These are phyloP conservation scores for Candida lessepsii DNA, from an alignment of 805 yeast genomes.

Conservation along the genomic window DNA sequence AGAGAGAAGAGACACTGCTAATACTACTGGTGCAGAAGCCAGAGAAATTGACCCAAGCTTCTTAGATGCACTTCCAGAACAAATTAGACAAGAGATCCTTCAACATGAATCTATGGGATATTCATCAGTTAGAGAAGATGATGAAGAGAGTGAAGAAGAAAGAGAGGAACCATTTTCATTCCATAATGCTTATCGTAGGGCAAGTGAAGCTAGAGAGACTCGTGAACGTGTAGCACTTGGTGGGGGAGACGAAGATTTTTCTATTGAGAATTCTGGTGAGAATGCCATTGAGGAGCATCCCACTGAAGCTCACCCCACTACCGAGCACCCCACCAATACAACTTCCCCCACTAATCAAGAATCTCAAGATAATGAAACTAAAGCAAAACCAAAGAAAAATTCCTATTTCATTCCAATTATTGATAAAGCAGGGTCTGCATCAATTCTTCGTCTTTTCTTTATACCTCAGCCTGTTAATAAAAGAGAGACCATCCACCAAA, in stretches of 20 bases:
- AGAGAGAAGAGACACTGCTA: constrained; percentile 64
- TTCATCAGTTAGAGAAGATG: constrained; percentile 20
- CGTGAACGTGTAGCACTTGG: too few relatives aligned
- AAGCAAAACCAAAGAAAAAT: constrained; percentile 13
- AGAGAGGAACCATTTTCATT: constrained; percentile 4
- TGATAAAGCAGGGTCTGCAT: constrained; percentile 73
- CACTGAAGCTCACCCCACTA: too few relatives aligned
- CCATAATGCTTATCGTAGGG: constrained; percentile 11
- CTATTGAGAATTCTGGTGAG: too few relatives aligned
- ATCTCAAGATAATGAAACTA: too few relatives aligned
- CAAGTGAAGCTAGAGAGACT: too few relatives aligned
- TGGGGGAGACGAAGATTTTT: too few relatives aligned
- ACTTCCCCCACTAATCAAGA: too few relatives aligned
- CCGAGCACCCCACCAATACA: too few relatives aligned
- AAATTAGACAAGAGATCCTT: constrained; percentile 59
- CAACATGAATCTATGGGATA: constrained; percentile 53
- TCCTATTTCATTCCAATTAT: constrained; percentile 58
- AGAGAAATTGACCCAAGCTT: constrained; percentile 79
- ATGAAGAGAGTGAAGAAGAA: constrained; percentile 20
- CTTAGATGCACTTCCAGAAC: constrained; percentile 74
- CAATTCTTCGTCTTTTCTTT: constrained; percentile 68
- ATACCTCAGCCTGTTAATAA: constrained; percentile 65
- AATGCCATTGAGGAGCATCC: too few relatives aligned
- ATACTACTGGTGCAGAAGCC: constrained; percentile 38
- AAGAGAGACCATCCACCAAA: constrained; percentile 61